Percentiles rank a stretch among this genome's conserved stretches.
Conservation (phyloP, 805 yeast genomes). For the Candida hungchunana region DNA sequence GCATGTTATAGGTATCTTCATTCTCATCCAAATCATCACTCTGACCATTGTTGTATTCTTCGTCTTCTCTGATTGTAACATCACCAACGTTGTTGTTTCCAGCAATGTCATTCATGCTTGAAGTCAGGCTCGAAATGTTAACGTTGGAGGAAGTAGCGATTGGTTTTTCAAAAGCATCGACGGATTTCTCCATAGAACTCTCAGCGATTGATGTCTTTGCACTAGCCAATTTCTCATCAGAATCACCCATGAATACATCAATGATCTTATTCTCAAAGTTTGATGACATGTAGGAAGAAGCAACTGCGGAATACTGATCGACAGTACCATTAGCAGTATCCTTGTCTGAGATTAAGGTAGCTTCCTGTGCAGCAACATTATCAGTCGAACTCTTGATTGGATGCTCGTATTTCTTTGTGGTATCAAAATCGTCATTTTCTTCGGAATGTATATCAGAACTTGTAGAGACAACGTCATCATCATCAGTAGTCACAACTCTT, state of each 20-base stretch:
- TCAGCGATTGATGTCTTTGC: slow-evolving; percentile 7
- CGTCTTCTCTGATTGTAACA: slow-evolving; percentile 22
- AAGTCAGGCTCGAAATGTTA: slow-evolving; percentile 22
- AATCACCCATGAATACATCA: slow-evolving; percentile 22
- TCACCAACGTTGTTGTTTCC: slow-evolving; percentile 27
- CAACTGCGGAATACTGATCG: slow-evolving; percentile 6
- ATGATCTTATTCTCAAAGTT: slow-evolving; percentile 25
- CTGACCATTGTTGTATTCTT: slow-evolving; percentile 1
- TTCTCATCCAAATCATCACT: slow-evolving; percentile 1
- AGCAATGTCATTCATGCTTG: slow-evolving; percentile 18
- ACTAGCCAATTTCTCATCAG: slow-evolving; percentile 16
- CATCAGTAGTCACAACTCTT: background rate
- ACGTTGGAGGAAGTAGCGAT: slow-evolving; percentile 28
- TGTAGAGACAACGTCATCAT: background rate
- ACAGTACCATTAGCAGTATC: background rate
- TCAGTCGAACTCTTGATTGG: slow-evolving; percentile 10
- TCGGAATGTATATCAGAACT: background rate
- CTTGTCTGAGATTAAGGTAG: background rate
- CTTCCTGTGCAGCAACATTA: slow-evolving; percentile 12
- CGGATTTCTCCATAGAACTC: slow-evolving; percentile 5
- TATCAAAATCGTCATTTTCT: slow-evolving; percentile 1
- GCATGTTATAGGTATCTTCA: slow-evolving; percentile 8
- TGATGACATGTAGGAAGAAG: slow-evolving; percentile 21
- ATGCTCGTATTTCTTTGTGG: background rate
- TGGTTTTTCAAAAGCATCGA: slow-evolving; percentile 22